Conservation (phyloP, 345 rosid genomes). For the Fremontodendron californicum region DNA sequence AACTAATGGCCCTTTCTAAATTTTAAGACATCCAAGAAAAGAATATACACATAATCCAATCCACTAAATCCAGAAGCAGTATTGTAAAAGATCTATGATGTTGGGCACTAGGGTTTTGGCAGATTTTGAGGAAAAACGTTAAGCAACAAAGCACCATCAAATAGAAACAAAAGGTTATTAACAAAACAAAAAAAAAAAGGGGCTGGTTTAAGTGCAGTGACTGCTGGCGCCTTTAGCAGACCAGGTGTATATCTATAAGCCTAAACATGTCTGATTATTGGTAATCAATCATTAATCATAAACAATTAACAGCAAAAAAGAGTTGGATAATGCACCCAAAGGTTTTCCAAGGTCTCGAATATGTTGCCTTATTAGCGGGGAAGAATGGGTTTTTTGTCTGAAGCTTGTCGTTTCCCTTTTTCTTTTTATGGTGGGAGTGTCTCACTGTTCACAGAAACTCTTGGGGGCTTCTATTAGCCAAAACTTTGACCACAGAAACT, state of each 20-base stretch:
- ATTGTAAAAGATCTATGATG: background rate
- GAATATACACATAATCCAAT: background rate
- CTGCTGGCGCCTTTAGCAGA: constrained; percentile 18
- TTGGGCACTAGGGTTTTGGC: background rate
- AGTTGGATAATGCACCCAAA: background rate
- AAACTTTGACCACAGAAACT: constrained; percentile 38
- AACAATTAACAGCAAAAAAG: background rate
- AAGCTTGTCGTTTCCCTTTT: constrained; percentile 18
- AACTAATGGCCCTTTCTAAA: background rate
- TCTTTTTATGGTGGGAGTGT: background rate
- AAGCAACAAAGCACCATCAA: background rate
- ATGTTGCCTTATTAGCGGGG: constrained; percentile 48
- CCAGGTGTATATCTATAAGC: constrained; percentile 18
- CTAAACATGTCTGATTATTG: background rate
- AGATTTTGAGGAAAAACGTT: background rate
- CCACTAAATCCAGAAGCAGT: background rate
- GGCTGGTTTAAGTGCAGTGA: constrained; percentile 17
- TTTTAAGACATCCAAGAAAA: background rate
- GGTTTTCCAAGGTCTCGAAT: constrained; percentile 13
- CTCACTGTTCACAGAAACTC: constrained; percentile 13
- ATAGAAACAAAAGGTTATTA: background rate
- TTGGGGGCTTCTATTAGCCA: background rate
- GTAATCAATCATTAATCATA: background rate
- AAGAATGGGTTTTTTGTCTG: constrained; percentile 21
- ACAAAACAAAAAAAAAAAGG: background rate